These are phyloP conservation scores for Celoporthe dispersa DNA, from an alignment of 2,329 filamentous ascomycete species.

Conservation along the genomic window DNA sequence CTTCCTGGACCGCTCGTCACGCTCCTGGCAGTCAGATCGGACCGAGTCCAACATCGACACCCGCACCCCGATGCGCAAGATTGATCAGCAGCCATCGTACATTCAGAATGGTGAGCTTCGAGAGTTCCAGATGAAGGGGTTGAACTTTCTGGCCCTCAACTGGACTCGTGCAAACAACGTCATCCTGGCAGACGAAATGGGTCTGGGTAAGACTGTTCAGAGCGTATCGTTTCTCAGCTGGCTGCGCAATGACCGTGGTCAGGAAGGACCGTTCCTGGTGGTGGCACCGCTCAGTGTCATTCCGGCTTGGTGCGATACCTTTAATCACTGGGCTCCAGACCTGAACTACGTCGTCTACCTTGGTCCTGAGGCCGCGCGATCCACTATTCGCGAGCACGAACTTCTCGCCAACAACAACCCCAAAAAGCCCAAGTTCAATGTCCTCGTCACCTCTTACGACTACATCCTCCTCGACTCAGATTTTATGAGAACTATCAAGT, in stretches of 20 bases:
- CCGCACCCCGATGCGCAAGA: slow-evolving; percentile 71
- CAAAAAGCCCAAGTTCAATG: slow-evolving; percentile 92
- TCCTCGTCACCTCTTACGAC: slow-evolving; percentile 97
- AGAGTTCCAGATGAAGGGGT: slow-evolving; percentile 88
- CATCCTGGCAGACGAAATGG: slow-evolving; percentile 98
- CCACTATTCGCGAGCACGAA: slow-evolving; percentile 88
- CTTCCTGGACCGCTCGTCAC: slow-evolving; percentile 81
- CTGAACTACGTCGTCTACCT: slow-evolving; percentile 97
- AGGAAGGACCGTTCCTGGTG: slow-evolving; percentile 94
- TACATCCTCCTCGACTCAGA: slow-evolving; percentile 87
- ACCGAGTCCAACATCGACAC: slow-evolving; percentile 77
- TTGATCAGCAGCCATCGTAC: slow-evolving; percentile 84
- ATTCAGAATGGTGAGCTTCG: slow-evolving; percentile 83
- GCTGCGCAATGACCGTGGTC: slow-evolving; percentile 85
- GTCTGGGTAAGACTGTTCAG: slow-evolving; percentile 96
- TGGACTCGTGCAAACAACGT: slow-evolving; percentile 95
- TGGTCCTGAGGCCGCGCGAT: slow-evolving; percentile 83
- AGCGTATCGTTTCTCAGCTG: slow-evolving; percentile 97
- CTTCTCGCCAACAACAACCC: slow-evolving; percentile 84
- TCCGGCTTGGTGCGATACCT: slow-evolving; percentile 97
- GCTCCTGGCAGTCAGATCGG: slow-evolving; percentile 79
- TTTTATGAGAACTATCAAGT: slow-evolving; percentile 89
- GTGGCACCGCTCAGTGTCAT: slow-evolving; percentile 98
- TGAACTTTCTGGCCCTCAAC: slow-evolving; percentile 95
- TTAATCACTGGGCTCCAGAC: slow-evolving; percentile 94